Evolutionary conservation across 306 rosid species (phyloP).

Genomic region (Carpinus viminea): DNA sequence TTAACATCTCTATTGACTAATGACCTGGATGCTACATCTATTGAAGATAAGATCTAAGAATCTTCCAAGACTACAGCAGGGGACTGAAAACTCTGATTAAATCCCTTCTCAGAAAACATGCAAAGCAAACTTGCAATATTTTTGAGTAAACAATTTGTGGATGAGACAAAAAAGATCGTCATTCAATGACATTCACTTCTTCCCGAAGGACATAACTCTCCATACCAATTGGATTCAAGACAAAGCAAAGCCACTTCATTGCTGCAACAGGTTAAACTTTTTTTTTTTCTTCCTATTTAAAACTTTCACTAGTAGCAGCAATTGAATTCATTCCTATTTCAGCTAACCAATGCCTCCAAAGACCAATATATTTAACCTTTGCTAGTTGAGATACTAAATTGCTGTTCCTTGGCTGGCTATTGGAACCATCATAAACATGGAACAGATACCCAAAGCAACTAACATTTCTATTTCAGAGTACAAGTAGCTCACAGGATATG

Average conservation of each 20-base stretch:
- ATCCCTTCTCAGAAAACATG: not conserved
- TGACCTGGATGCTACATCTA: not conserved
- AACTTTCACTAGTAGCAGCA: not conserved
- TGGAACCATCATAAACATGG: not conserved
- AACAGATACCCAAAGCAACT: not conserved
- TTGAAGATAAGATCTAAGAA: not conserved
- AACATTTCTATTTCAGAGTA: not conserved
- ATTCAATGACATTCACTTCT: not conserved
- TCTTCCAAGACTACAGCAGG: not conserved
- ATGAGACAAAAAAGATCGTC: too few relatives aligned
- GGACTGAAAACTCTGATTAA: not conserved
- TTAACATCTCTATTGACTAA: not conserved
- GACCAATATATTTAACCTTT: not conserved
- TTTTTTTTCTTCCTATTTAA: not conserved
- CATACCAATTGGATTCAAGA: not conserved
- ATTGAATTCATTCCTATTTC: not conserved
- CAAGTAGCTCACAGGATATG: not conserved
- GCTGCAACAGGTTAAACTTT: not conserved
- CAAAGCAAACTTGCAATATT: not conserved
- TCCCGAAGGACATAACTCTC: not conserved
- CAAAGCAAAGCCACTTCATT: not conserved
- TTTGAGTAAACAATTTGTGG: not conserved
- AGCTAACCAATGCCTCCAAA: not conserved
- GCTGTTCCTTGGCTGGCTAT: not conserved
- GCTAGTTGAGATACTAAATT: not conserved